These are phyloP conservation scores for Agapanthus africanus DNA, from an alignment of 106 monocot species.

Conservation along the genomic window DNA sequence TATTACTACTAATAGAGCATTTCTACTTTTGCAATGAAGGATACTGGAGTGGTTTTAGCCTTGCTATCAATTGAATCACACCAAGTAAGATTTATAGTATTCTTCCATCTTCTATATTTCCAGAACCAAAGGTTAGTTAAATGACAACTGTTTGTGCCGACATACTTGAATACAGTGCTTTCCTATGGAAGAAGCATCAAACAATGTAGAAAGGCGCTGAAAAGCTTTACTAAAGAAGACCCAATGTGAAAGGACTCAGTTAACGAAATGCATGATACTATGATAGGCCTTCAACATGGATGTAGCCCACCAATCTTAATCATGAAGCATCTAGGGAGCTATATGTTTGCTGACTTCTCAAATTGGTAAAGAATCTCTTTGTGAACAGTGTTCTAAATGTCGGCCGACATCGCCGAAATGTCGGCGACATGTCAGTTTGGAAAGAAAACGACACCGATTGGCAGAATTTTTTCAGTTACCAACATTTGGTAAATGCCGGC, in stretches of 20 bases:
- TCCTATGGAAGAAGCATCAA: neutral
- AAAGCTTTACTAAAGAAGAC: no score
- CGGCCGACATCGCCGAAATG: no score
- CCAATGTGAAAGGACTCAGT: neutral
- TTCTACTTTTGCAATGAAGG: neutral
- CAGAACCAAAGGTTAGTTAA: neutral
- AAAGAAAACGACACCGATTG: no score
- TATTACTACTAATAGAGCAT: no score
- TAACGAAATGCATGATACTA: neutral
- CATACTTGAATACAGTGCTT: neutral
- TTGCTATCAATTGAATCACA: neutral
- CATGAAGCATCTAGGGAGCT: neutral
- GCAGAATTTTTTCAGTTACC: no score
- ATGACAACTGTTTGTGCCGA: neutral
- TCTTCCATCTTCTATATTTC: neutral
- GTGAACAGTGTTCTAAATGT: no score
- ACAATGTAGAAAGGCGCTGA: neutral
- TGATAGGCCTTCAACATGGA: neutral
- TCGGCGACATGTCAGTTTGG: no score
- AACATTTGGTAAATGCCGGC: no score
- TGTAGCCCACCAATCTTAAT: neutral
- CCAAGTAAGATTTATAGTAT: neutral
- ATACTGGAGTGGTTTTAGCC: neutral
- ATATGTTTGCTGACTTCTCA: neutral
- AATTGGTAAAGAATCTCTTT: no score